Evolutionary conservation across 495 filamentous ascomycete genomes (phyloP).

Genomic region (Neurospora sp.): DNA sequence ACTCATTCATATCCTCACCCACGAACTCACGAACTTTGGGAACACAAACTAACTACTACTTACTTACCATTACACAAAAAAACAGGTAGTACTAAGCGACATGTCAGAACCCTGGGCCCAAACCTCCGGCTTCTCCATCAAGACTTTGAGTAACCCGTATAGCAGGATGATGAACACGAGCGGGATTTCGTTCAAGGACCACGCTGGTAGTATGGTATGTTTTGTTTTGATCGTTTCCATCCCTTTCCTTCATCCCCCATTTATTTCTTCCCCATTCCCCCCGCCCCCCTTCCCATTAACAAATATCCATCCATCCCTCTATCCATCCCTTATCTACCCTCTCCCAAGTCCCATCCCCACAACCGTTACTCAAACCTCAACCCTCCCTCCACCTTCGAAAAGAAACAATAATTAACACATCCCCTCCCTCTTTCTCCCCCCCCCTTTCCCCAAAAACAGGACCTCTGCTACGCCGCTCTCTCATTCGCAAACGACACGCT

Average conservation of each 20-base stretch:
- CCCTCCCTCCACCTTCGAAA: not conserved
- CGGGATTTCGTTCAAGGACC: conserved; percentile 75
- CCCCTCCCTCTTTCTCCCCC: not conserved
- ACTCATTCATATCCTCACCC: no score
- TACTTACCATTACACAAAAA: not conserved
- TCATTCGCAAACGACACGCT: conserved; percentile 75
- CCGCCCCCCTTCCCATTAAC: not conserved
- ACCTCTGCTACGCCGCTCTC: conserved; percentile 79
- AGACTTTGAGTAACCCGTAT: conserved; percentile 85
- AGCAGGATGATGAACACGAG: conserved; percentile 98
- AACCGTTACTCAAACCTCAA: not conserved
- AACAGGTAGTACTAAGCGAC: conserved; percentile 77
- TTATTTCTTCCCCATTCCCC: no score
- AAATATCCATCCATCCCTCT: not conserved
- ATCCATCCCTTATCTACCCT: not conserved
- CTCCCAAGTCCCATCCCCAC: not conserved
- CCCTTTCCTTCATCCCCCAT: no score
- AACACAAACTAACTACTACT: not conserved
- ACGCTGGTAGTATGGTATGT: conserved; percentile 89
- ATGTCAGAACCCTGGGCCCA: conserved; percentile 95
- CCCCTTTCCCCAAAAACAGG: conserved; percentile 36
- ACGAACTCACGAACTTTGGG: no score
- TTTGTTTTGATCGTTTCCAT: no score
- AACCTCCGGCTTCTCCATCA: conserved; percentile 66
- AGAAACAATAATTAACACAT: not conserved